phyloP scores from a whole-genome alignment of 2,329 filamentous ascomycete genomes.

The Trichoderma koningii region DNA sequence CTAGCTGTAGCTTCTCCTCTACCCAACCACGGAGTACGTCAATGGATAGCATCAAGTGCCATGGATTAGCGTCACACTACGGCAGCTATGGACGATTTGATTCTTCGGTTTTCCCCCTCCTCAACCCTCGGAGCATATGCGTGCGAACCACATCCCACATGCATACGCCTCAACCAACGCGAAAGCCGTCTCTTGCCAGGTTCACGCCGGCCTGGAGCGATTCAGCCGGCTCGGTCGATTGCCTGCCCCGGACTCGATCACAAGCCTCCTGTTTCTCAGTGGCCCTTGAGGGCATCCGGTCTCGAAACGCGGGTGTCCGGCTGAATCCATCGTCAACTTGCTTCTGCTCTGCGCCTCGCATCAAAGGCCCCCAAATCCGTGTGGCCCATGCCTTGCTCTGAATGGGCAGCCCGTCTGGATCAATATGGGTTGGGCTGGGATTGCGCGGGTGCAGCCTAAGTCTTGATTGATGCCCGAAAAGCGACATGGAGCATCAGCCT shows the following conservation, averaged over 20 bases:
- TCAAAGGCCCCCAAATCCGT: conserved; percentile 1
- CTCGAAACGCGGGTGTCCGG: conserved; percentile 9
- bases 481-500: conserved; percentile 4
- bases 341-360: conserved; percentile 6
- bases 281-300: conserved; percentile 1
- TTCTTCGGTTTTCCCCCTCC: background rate
- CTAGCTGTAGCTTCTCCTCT: background rate
- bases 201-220: background rate
- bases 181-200: background rate
- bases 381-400: conserved; percentile 24
- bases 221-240: conserved; percentile 8
- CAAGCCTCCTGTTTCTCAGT: background rate
- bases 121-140: background rate
- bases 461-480: conserved; percentile 26
- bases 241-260: conserved; percentile 4
- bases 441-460: conserved; percentile 24
- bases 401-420: conserved; percentile 23
- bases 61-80: background rate
- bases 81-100: background rate
- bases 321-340: conserved; percentile 16
- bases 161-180: conserved; percentile 10
- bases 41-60: background rate
- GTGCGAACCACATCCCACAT: conserved; percentile 15
- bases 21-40: background rate
- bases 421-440: conserved; percentile 24